Percentiles rank a stretch among this genome's conserved stretches.
Evolutionary conservation across 495 filamentous ascomycete genomes (phyloP).

Genomic region (Lindgomyces ingoldianus): DNA sequence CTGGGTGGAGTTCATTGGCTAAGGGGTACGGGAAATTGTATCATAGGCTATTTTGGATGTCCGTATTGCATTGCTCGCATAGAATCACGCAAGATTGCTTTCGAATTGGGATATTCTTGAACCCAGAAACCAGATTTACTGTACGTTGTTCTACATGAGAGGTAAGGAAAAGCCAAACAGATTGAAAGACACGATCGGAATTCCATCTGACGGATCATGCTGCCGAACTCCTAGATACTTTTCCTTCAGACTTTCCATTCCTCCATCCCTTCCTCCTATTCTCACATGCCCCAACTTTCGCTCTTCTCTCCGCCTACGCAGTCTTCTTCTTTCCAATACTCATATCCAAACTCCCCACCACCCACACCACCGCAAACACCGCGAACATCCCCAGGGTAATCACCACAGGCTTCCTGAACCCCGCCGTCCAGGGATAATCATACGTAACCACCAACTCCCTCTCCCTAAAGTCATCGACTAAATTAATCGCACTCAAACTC

Average conservation of each 20-base stretch:
- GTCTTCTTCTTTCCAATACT: constrained; percentile 56
- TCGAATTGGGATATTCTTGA: background rate
- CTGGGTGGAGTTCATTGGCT: background rate
- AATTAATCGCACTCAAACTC: constrained; percentile 75
- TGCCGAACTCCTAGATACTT: constrained; percentile 1
- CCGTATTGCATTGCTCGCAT: background rate
- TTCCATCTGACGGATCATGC: too few relatives aligned
- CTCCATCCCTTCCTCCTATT: too few relatives aligned
- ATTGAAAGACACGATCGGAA: background rate
- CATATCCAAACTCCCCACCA: constrained; percentile 72
- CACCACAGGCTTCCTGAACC: constrained; percentile 81
- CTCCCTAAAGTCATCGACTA: constrained; percentile 85
- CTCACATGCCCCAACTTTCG: background rate
- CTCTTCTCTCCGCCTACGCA: background rate
- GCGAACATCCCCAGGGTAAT: constrained; percentile 65
- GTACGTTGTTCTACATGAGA: background rate
- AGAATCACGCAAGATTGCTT: too few relatives aligned
- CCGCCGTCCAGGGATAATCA: constrained; percentile 73
- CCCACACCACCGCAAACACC: constrained; percentile 76
- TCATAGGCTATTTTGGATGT: background rate
- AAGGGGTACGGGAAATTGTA: background rate
- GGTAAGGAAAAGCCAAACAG: background rate
- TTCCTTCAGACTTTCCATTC: too few relatives aligned
- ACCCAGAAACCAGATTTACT: background rate
- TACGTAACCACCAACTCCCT: constrained; percentile 85